Evolutionary conservation across 78 protist genomes (phyloP).

Genomic region (Dictyostelium purpureum): DNA sequence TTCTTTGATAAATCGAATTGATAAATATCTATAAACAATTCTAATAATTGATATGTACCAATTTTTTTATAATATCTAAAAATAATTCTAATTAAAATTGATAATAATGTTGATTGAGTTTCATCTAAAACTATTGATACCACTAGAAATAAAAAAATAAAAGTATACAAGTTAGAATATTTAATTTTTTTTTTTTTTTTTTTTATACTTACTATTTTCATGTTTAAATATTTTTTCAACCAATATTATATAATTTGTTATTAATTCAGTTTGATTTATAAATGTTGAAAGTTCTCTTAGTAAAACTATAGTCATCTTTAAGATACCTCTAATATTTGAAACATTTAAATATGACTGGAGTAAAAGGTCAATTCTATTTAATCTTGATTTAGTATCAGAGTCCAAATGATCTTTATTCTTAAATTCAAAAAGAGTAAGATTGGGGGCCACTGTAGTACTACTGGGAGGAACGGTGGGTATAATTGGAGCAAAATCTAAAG

Average conservation of each 20-base stretch:
- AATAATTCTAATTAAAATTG: constrained; percentile 14
- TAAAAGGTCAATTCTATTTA: constrained; percentile 39
- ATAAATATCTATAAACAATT: constrained; percentile 10
- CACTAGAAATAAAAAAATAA: neutral
- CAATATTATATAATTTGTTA: neutral
- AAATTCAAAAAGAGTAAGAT: neutral
- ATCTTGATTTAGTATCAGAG: neutral
- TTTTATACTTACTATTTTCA: constrained; percentile 1
- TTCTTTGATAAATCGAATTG: neutral
- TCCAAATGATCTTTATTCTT: constrained; percentile 10
- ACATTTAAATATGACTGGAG: constrained; percentile 22
- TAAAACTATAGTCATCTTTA: constrained; percentile 39
- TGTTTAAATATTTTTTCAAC: constrained; percentile 5
- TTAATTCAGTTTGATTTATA: neutral
- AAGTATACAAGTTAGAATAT: neutral
- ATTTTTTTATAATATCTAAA: constrained; percentile 27
- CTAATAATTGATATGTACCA: neutral
- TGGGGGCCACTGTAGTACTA: neutral
- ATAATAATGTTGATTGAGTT: constrained; percentile 33
- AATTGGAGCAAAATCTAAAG: neutral
- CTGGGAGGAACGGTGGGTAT: neutral
- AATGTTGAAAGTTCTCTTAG: constrained; percentile 4
- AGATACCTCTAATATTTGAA: constrained; percentile 18
- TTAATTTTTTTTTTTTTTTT: neutral
- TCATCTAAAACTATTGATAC: neutral